phyloP scores from a whole-genome alignment of 2,329 filamentous ascomycete genomes.

The Aspergillus sergii region DNA sequence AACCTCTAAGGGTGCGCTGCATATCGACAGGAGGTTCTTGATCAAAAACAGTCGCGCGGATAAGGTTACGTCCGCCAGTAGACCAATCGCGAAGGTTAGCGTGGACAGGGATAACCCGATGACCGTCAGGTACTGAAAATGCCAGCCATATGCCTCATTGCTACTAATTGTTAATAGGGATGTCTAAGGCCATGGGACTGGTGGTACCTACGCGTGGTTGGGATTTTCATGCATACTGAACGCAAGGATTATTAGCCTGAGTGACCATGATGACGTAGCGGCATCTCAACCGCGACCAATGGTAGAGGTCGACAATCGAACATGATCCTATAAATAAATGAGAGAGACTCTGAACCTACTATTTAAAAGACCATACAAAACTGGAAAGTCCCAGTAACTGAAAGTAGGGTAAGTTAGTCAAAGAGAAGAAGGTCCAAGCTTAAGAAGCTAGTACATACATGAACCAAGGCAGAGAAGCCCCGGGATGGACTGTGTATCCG shows the following conservation, averaged over 20 bases:
- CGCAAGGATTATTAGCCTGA: slow-evolving; percentile 12
- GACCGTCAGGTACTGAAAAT: slow-evolving; percentile 67
- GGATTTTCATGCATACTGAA: slow-evolving; percentile 46
- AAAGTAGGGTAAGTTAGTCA: slow-evolving; percentile 19
- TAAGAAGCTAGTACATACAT: slow-evolving; percentile 43
- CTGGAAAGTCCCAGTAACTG: slow-evolving; percentile 45
- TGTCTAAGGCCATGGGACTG: not conserved
- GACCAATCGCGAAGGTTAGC: slow-evolving; percentile 55
- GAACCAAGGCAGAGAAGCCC: slow-evolving; percentile 45
- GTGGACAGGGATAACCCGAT: slow-evolving; percentile 61
- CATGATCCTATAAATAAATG: not conserved
- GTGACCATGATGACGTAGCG: not conserved
- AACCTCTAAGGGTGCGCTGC: slow-evolving; percentile 62
- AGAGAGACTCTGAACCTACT: slow-evolving; percentile 31
- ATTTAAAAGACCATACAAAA: slow-evolving; percentile 49
- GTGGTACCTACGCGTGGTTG: slow-evolving; percentile 41
- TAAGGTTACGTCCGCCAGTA: slow-evolving; percentile 58
- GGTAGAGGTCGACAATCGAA: not conserved
- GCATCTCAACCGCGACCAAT: not conserved
- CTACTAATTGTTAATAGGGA: slow-evolving; percentile 32
- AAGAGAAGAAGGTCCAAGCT: slow-evolving; percentile 4
- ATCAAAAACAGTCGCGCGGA: slow-evolving; percentile 55
- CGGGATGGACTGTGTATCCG: slow-evolving; percentile 45
- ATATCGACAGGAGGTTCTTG: slow-evolving; percentile 62
- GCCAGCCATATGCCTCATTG: slow-evolving; percentile 65